Conservation (phyloP, 768 basidiomycete genomes). For the Sarcodon aspratus region DNA sequence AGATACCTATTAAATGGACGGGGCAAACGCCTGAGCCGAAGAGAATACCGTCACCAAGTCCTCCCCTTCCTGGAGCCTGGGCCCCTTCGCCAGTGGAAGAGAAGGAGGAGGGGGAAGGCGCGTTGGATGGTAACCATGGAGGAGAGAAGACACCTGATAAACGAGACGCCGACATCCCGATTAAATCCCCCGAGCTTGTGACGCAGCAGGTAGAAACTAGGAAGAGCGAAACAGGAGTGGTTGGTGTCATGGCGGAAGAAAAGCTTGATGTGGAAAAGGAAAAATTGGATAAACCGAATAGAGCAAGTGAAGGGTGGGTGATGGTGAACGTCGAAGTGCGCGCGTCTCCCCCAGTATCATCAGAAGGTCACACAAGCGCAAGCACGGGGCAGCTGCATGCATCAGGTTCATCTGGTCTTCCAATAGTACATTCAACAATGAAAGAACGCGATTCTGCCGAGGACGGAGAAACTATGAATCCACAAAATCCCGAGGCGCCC, state of each 20-base stretch:
- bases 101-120: constrained; percentile 14
- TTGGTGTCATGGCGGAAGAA: not conserved
- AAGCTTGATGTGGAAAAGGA: not conserved
- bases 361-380: not conserved
- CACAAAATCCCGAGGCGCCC: not conserved
- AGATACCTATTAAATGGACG: constrained; percentile 55
- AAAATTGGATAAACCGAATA: not conserved
- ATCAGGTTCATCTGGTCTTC: too few relatives aligned
- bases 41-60: constrained; percentile 1
- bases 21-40: constrained; percentile 26
- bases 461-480: not conserved
- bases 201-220: constrained; percentile 4
- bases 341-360: not conserved
- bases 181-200: constrained; percentile 1
- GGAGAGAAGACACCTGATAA: constrained; percentile 7
- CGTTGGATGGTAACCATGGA: too few relatives aligned
- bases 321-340: constrained; percentile 15
- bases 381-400: not conserved
- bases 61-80: constrained; percentile 14
- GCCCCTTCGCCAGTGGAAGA: constrained; percentile 14
- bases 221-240: constrained; percentile 4
- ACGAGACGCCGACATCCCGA: not conserved
- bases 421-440: too few relatives aligned
- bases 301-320: constrained; percentile 13
- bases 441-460: constrained; percentile 12